phyloP scores from a whole-genome alignment of 805 yeast genomes.

The Monosporozyma yasuniensis region DNA sequence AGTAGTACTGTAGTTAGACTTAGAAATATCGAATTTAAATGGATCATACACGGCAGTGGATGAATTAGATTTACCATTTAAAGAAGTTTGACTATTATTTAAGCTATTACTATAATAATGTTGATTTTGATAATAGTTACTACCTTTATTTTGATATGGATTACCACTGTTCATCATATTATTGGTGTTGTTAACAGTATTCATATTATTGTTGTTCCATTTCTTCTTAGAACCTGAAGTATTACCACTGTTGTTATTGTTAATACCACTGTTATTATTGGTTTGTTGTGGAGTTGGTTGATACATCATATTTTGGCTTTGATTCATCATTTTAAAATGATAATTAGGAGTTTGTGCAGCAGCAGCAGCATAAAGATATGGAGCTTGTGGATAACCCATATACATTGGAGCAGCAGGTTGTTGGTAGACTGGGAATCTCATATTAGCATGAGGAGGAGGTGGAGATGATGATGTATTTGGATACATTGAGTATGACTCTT shows the following conservation, averaged over 20 bases:
- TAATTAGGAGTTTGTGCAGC: conserved; percentile 23
- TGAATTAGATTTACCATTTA: conserved; percentile 5
- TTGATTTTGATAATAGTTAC: conserved; percentile 12
- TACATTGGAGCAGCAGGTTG: conserved; percentile 25
- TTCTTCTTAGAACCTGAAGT: conserved; percentile 18
- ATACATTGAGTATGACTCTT: conserved; percentile 30
- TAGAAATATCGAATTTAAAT: conserved; percentile 22
- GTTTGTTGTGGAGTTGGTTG: conserved; percentile 7
- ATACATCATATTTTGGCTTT: conserved; percentile 12
- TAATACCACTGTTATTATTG: conserved; percentile 4
- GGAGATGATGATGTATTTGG: conserved; percentile 29
- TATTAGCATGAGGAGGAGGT: conserved; percentile 24
- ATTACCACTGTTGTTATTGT: conserved; percentile 1
- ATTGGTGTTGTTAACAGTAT: conserved; percentile 2
- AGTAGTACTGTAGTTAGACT: conserved; percentile 6
- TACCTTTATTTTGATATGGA: conserved; percentile 9
- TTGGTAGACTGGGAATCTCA: conserved; percentile 25
- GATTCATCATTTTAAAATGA: conserved; percentile 25
- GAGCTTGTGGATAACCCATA: conserved; percentile 20
- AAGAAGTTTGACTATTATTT: conserved; percentile 1
- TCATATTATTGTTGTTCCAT: conserved; percentile 13
- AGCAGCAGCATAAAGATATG: conserved; percentile 23
- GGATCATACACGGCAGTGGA: conserved; percentile 14
- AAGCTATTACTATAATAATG: conserved; percentile 3
- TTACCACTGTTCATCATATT: conserved; percentile 1